Base-by-base conservation (phyloP, 352 stramenopile species). In the Pythium sukuiense region DNA sequence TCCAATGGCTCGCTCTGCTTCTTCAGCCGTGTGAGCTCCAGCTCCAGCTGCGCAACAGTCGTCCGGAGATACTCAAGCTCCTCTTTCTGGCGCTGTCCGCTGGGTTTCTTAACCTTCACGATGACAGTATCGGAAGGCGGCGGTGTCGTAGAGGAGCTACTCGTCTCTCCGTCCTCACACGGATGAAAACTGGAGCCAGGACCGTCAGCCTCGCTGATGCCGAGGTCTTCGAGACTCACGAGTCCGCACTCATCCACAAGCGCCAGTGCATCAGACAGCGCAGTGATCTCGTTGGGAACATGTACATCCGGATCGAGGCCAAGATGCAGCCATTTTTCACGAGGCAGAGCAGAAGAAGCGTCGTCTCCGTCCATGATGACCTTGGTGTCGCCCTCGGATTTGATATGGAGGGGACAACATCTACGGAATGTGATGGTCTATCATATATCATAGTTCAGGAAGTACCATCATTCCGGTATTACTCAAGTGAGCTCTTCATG, bases 41-140 rank as follows among this genome's bases (percentile, higher is more conserved):
- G 20, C 43, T 50, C 43, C 2, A 50, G 43, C 43, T 50, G 43
- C 5, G 43, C 43, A 6, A 50, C 43, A 2, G 43, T 50, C 43
- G 43, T 26, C 20, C 43, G n/a, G n/a, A 50, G 43, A 30, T 50
- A 50, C 43, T 50, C 43, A 5, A 50, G 43, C n/a, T 50, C 43
- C 9, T 50, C 43, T 24, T 50, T 50, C 43, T 50, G 43, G 3
- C 43, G 43, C 43, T 50, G 18, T 6, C 43, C 20, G 6, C n/a
- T 50, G 16, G 43, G 18, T 11, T 50, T 50, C 43, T 50, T 50
- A 1, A 29, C 6, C 18, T 50, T 50, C 43, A 12, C 18, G 3
- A n/a, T 30, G 2, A 1, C 14, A 9, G 8, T n/a, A 49, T 49
- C 16, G 13, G 14, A 6, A 4, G 18, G 43, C 8, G 43, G 43